Evolutionary conservation across 495 filamentous ascomycete species (phyloP), one percentile per base, ranked within the genome.

Genomic region (Copromyces sp.): DNA sequence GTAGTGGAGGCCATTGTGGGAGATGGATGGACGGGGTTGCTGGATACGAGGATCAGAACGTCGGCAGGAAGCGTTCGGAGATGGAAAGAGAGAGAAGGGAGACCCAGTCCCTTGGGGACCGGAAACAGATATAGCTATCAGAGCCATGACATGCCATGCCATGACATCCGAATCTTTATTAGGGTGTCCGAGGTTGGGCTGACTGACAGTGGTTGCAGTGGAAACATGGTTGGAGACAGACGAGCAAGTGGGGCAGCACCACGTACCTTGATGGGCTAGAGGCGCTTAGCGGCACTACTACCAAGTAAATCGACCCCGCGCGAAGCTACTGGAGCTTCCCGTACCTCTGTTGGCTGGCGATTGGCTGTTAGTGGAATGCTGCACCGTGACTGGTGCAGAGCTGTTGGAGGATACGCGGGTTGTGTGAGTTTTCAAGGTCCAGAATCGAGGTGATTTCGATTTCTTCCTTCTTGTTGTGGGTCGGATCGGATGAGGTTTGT

Each of bases 1-100:
- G 82, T 78, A 20, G 14, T 61, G 29, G 53, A 61, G 53, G 53
- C 53, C 53, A 61, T 61, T 2, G 6, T 35, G 29, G 53, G 3
- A 32, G 29, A 35, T 32, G 53, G 53, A 61, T 24, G 20, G 20
- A 8, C n/a, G 9, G 45, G 20, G 45, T 53, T 53, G 47, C 47
- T 59, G 47, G 47, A 59, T 59, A 59, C 20, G 8, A 11, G 47
- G 29, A 61, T 61, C 53, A 61, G 53, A 61, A 61, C 29, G 53
- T 61, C 53, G 35, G 53, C 24, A 24, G 53, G 24, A 35, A 8
- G 53, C 53, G 53, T 61, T 61, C 53, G 29, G 8, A 17, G 29
- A 61, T 61, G 29, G 29, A 16, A 35, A 7, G 12, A 35, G 7
- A 35, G 29, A 35, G 53, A 35, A 61, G 29, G 14, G 29, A 35